These are phyloP conservation scores for Tuber melanosporum DNA, from an alignment of 495 filamentous ascomycete species.

Conservation along the genomic window DNA sequence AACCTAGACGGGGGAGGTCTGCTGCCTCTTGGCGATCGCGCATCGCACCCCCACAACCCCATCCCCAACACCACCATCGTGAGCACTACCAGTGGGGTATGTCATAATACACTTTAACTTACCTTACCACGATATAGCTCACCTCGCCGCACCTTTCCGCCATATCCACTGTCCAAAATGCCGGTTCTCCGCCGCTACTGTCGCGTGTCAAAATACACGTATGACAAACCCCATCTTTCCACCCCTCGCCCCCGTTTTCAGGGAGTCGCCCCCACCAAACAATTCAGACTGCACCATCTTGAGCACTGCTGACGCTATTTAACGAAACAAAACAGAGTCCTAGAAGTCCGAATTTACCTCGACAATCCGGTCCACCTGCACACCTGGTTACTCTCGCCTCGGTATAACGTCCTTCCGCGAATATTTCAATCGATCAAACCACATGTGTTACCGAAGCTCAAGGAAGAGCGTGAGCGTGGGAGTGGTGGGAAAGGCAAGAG, in stretches of 20 bases:
- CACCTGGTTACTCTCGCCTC: slow-evolving; percentile 72
- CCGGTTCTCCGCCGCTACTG: slow-evolving; percentile 40
- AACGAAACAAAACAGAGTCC: slow-evolving; percentile 70
- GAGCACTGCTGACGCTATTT: not conserved
- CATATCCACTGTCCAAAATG: slow-evolving; percentile 14
- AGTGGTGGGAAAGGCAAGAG: slow-evolving; percentile 53
- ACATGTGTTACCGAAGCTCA: slow-evolving; percentile 77
- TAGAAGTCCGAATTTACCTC: slow-evolving; percentile 92
- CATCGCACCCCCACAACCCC: not conserved
- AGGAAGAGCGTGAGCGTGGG: slow-evolving; percentile 68
- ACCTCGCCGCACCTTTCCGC: not conserved
- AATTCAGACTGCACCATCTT: not conserved
- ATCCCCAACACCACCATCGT: not conserved
- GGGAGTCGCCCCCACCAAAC: slow-evolving; percentile 7
- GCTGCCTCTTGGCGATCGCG: not conserved
- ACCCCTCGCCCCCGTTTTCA: not conserved
- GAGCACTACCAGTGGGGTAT: not conserved
- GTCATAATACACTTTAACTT: not conserved
- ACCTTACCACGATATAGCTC: not conserved
- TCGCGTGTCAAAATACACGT: slow-evolving; percentile 43
- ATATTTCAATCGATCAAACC: slow-evolving; percentile 79
- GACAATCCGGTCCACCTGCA: slow-evolving; percentile 74
- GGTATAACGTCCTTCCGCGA: slow-evolving; percentile 65
- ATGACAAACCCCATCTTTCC: slow-evolving; percentile 10
- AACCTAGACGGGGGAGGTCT: not conserved